These are phyloP conservation scores for Mortierella sp. DNA, from an alignment of 371 early-diverging fungal genomes.

Conservation along the genomic window DNA sequence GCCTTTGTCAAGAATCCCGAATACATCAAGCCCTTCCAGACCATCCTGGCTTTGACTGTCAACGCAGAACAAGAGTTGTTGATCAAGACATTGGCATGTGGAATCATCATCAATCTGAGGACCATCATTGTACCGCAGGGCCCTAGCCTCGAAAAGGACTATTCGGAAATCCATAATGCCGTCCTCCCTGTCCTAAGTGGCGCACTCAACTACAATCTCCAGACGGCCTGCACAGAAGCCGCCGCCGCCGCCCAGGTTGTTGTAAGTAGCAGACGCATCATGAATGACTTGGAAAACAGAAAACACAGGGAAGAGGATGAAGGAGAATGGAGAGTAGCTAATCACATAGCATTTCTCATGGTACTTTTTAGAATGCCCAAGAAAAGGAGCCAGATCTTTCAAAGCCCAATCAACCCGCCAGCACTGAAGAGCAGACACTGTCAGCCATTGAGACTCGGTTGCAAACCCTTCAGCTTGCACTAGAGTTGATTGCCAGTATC, in stretches of 20 bases:
- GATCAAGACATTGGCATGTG: conserved; percentile 66
- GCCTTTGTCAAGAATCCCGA: conserved; percentile 71
- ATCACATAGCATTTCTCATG: neutral
- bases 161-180: conserved; percentile 58
- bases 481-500: conserved; percentile 84
- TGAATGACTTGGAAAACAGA: neutral
- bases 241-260: conserved; percentile 59
- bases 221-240: conserved; percentile 64
- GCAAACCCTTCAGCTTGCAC: conserved; percentile 73
- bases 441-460: conserved; percentile 64
- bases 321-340: neutral
- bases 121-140: conserved; percentile 32
- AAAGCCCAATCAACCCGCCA: conserved; percentile 60
- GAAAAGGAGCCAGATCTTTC: conserved; percentile 51
- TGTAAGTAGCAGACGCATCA: conserved; percentile 43
- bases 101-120: conserved; percentile 55
- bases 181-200: conserved; percentile 64
- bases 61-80: conserved; percentile 58
- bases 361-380: conserved; percentile 25
- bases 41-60: conserved; percentile 56
- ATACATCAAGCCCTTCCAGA: conserved; percentile 63
- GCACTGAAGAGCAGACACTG: conserved; percentile 61
- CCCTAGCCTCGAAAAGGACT: conserved; percentile 23
- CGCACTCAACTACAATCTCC: conserved; percentile 69
- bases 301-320: neutral